Percentiles rank a stretch among this genome's conserved stretches.
phyloP scores from a whole-genome alignment of 306 rosid genomes.

The Urtica urens region DNA sequence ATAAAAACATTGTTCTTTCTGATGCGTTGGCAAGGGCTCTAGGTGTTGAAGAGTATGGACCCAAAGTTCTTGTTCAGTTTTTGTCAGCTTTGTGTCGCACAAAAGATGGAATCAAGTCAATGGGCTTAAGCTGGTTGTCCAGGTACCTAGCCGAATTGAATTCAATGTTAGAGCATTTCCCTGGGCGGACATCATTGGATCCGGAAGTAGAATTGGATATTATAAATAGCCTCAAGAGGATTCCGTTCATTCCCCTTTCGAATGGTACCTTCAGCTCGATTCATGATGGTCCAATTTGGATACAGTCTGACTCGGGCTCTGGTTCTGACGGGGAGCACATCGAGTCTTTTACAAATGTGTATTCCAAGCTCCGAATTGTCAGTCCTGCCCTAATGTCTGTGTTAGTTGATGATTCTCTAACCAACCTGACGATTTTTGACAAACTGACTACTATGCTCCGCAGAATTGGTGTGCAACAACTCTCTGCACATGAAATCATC shows the following conservation, averaged over 20 bases:
- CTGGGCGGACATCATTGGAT: constrained; percentile 24
- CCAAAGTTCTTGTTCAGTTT: constrained; percentile 48
- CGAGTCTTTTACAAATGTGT: constrained; percentile 59
- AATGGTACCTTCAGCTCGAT: constrained; percentile 70
- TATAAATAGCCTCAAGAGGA: constrained; percentile 33
- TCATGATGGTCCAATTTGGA: constrained; percentile 74
- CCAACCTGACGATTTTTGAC: constrained; percentile 26
- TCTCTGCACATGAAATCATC: constrained; percentile 84
- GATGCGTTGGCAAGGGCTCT: constrained; percentile 59
- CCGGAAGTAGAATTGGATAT: constrained; percentile 36
- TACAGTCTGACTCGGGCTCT: constrained; percentile 43
- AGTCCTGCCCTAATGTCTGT: constrained; percentile 52
- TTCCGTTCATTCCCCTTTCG: constrained; percentile 74
- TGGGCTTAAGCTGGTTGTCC: constrained; percentile 68
- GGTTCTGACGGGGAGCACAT: constrained; percentile 40
- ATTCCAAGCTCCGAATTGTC: constrained; percentile 59
- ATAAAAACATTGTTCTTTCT: constrained; percentile 45
- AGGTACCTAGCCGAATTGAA: constrained; percentile 50
- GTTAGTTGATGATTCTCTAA: constrained; percentile 30
- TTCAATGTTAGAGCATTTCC: constrained; percentile 33
- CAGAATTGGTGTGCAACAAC: constrained; percentile 64
- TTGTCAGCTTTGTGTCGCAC: constrained; percentile 40
- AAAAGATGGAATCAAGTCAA: constrained; percentile 35
- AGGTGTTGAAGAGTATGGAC: constrained; percentile 82
- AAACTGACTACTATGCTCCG: constrained; percentile 50